Evolutionary conservation across 1,284 basidiomycete genomes (phyloP).

Genomic region (Tilletia caries): DNA sequence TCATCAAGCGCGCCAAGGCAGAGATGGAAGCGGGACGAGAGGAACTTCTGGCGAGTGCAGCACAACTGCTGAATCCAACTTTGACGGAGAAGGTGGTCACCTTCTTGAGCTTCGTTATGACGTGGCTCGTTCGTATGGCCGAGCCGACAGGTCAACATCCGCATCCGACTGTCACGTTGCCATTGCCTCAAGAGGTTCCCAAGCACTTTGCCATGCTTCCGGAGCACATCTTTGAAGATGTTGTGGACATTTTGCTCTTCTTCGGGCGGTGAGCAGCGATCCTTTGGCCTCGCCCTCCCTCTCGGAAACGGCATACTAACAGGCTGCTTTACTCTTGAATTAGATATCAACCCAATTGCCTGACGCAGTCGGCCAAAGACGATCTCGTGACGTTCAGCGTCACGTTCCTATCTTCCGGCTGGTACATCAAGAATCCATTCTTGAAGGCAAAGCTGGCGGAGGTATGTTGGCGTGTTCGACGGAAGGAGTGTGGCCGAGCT

Average conservation of each 20-base stretch:
- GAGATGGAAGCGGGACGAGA: slow-evolving; percentile 46
- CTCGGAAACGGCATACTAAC: background rate
- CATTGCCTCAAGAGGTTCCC: slow-evolving; percentile 77
- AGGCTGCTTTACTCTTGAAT: background rate
- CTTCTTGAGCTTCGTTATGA: slow-evolving; percentile 84
- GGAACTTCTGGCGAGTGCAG: slow-evolving; percentile 71
- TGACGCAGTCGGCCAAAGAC: slow-evolving; percentile 70
- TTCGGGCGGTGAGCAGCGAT: slow-evolving; percentile 62
- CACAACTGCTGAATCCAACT: slow-evolving; percentile 75
- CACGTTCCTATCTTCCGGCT: slow-evolving; percentile 87
- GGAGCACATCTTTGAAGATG: slow-evolving; percentile 90
- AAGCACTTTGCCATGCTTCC: slow-evolving; percentile 81
- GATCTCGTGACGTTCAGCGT: slow-evolving; percentile 86
- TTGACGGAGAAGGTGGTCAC: slow-evolving; percentile 74
- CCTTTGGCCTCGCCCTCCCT: background rate
- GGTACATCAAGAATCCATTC: slow-evolving; percentile 98
- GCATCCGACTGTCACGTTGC: slow-evolving; percentile 53
- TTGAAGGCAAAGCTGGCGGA: slow-evolving; percentile 96
- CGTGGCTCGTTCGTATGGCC: slow-evolving; percentile 89
- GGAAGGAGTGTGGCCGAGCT: no score
- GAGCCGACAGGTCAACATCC: slow-evolving; percentile 81
- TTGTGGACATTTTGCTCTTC: slow-evolving; percentile 81
- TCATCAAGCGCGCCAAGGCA: slow-evolving; percentile 47
- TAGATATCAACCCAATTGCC: slow-evolving; percentile 70
- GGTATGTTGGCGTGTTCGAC: no score